A percentile compares a stretch with the other conserved stretches of the same genome.
These are phyloP conservation scores for Diversispora eburnea DNA, from an alignment of 192 early-diverging fungal genomes.

Conservation along the genomic window DNA sequence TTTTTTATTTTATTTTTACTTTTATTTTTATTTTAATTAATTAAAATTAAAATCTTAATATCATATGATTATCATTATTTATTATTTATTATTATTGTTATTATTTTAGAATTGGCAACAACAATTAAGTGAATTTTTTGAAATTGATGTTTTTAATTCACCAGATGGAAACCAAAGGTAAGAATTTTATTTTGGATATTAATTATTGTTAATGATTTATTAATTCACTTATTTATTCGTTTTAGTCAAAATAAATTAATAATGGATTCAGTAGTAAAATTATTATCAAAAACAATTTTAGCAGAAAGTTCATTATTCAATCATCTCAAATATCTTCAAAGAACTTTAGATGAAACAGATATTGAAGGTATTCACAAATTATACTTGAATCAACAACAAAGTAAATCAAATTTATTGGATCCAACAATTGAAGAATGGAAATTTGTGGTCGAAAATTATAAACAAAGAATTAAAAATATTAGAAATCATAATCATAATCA, in stretches of 20 bases:
- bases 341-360: conserved; percentile 52
- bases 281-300: conserved; percentile 42
- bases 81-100: not conserved
- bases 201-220: too few relatives aligned
- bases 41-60: too few relatives aligned
- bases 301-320: conserved; percentile 44
- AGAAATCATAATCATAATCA: too few relatives aligned
- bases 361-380: conserved; percentile 50
- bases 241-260: not conserved
- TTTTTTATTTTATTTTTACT: not conserved
- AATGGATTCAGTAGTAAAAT: conserved; percentile 23
- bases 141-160: too few relatives aligned
- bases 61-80: not conserved
- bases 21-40: not conserved
- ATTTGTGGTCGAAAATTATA: conserved; percentile 33
- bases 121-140: conserved; percentile 1
- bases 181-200: too few relatives aligned
- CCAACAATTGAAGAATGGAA: conserved; percentile 46
- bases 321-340: conserved; percentile 47
- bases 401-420: not conserved
- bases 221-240: not conserved
- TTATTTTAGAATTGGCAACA: too few relatives aligned
- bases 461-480: conserved; percentile 33
- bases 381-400: not conserved
- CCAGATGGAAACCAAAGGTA: too few relatives aligned